phyloP scores from a whole-genome alignment of 768 basidiomycete genomes.

The Hericium alpestre region DNA sequence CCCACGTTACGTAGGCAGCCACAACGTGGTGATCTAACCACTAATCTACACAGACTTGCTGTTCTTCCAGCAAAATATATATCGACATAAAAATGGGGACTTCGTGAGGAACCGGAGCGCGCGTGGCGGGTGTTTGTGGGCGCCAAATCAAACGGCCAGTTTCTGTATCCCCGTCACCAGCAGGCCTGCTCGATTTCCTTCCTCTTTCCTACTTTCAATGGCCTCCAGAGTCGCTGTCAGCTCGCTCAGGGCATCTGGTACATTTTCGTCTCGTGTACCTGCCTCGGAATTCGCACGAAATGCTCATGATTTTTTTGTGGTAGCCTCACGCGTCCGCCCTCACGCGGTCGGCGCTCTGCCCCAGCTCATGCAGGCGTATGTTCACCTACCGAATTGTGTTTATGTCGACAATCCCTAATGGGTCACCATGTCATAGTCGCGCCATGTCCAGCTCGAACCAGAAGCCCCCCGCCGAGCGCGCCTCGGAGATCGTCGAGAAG shows the following conservation, averaged over 20 bases:
- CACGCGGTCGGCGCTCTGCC: constrained; percentile 37
- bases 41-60: too few species aligned
- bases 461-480: constrained; percentile 73
- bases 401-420: neutral
- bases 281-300: too few species aligned
- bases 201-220: constrained; percentile 7
- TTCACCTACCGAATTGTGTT: constrained; percentile 9
- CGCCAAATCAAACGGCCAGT: neutral
- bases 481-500: constrained; percentile 82
- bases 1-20: too few species aligned
- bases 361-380: constrained; percentile 38
- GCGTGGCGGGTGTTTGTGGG: neutral
- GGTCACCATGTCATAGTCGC: constrained; percentile 33
- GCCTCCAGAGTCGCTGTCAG: constrained; percentile 19
- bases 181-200: neutral
- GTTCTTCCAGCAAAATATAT: too few species aligned
- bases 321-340: constrained; percentile 15
- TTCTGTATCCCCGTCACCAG: constrained; percentile 1
- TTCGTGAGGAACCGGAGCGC: neutral
- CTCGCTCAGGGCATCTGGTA: constrained; percentile 16
- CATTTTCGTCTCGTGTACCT: neutral
- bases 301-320: neutral
- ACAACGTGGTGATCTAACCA: too few species aligned
- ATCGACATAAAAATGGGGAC: too few species aligned
- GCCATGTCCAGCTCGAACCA: constrained; percentile 50